phyloP scores from a whole-genome alignment of 768 basidiomycete genomes.

The Tricholoma matsutake region DNA sequence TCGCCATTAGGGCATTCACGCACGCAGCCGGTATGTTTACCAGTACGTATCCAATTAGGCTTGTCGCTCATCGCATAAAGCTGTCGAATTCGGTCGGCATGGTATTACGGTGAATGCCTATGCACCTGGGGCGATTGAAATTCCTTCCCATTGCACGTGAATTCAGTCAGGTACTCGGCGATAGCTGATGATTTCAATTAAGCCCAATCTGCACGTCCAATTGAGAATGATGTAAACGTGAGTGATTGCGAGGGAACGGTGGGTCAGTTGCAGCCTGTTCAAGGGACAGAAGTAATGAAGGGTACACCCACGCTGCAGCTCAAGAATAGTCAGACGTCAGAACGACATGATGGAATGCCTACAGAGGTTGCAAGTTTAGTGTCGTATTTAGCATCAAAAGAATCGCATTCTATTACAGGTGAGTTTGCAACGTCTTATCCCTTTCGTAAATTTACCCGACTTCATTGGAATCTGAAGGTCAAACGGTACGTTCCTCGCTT shows the following conservation, averaged over 20 bases:
- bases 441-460: background rate
- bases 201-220: background rate
- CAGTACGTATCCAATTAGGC: slow-evolving; percentile 1
- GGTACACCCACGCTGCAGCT: background rate
- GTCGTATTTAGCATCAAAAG: slow-evolving; percentile 29
- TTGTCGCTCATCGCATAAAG: background rate
- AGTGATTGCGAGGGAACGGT: background rate
- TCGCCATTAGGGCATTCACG: slow-evolving; percentile 41
- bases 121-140: slow-evolving; percentile 20
- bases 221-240: background rate
- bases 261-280: too few species aligned
- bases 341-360: slow-evolving; percentile 11
- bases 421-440: slow-evolving; percentile 4
- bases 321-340: background rate
- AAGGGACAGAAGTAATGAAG: background rate
- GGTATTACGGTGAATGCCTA: slow-evolving; percentile 28
- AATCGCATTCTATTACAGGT: slow-evolving; percentile 24
- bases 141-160: slow-evolving; percentile 3
- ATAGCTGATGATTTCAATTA: background rate
- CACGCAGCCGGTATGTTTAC: slow-evolving; percentile 28
- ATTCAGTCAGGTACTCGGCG: background rate
- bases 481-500: background rate
- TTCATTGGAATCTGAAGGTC: background rate
- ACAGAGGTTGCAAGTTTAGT: slow-evolving; percentile 24
- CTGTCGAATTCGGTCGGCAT: slow-evolving; percentile 24